Percentiles rank a stretch among this genome's conserved stretches.
Conservation (phyloP, 345 rosid species). For the Dipteronia dyeriana region DNA sequence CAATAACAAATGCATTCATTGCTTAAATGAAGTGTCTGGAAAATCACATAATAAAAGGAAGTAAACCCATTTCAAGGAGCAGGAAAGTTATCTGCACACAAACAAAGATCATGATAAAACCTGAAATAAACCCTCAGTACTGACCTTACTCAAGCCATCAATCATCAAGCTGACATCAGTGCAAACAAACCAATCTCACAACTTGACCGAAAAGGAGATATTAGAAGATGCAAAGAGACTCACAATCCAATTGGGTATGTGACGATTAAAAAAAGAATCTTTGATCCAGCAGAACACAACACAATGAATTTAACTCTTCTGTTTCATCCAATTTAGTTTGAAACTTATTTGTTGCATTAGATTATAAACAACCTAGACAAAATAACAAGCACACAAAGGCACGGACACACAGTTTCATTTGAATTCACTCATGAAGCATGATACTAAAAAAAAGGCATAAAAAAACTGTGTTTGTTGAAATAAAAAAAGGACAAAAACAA, state of each 20-base stretch:
- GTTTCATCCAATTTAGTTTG: no score
- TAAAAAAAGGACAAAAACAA: no score
- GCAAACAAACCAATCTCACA: background rate
- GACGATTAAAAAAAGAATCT: background rate
- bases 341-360: background rate
- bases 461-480: no score
- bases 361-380: background rate
- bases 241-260: background rate
- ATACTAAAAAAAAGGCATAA: no score
- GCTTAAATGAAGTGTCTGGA: background rate
- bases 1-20: background rate
- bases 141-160: no score
- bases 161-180: no score
- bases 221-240: no score
- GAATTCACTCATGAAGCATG: no score
- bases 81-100: background rate
- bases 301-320: background rate
- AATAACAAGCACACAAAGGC: background rate
- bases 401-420: background rate
- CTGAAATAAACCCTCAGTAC: background rate
- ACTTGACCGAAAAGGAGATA: no score
- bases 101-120: background rate
- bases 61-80: no score
- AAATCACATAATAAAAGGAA: no score
- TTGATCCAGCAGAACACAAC: background rate